Percentiles rank a stretch among this genome's conserved stretches.
Evolutionary conservation across 2,329 filamentous ascomycete genomes (phyloP).

Genomic region (Rhynchosporium agropyri): DNA sequence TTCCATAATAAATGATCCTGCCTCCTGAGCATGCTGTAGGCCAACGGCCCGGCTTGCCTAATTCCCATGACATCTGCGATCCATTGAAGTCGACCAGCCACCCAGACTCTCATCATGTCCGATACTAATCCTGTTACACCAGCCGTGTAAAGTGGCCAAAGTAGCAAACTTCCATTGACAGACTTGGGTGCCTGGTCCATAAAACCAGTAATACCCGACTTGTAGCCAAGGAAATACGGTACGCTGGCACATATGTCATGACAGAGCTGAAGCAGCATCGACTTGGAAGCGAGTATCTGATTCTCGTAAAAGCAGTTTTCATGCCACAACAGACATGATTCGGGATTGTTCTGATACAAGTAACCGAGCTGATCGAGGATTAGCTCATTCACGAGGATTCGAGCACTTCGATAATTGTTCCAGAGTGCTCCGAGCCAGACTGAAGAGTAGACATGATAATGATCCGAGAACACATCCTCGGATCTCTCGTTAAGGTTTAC

Average conservation of each 20-base stretch:
- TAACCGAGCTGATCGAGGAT: constrained; percentile 34
- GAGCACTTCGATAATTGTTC: constrained; percentile 36
- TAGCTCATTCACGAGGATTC: constrained; percentile 37
- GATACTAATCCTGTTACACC: constrained; percentile 31
- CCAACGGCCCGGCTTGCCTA: constrained; percentile 34
- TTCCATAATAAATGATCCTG: constrained; percentile 23
- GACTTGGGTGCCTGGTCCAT: constrained; percentile 24
- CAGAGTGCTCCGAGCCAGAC: constrained; percentile 37
- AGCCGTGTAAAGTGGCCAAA: constrained; percentile 38
- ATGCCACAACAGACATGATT: constrained; percentile 13
- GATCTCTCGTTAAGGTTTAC: constrained; percentile 22
- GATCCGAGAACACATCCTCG: constrained; percentile 35
- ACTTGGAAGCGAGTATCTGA: constrained; percentile 28
- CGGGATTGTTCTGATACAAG: constrained; percentile 23
- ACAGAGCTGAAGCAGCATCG: constrained; percentile 30
- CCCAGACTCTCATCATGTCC: constrained; percentile 35
- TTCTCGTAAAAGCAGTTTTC: constrained; percentile 24
- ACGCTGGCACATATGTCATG: constrained; percentile 38
- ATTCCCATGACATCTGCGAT: constrained; percentile 37
- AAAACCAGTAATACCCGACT: constrained; percentile 1
- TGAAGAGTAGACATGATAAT: constrained; percentile 37
- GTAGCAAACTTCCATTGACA: constrained; percentile 33
- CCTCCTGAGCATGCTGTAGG: constrained; percentile 22
- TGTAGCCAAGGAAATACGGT: constrained; percentile 32
- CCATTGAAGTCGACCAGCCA: constrained; percentile 31